Base-by-base conservation (phyloP, 2,329 filamentous ascomycete genomes). In the Cercospora nicotianae region DNA sequence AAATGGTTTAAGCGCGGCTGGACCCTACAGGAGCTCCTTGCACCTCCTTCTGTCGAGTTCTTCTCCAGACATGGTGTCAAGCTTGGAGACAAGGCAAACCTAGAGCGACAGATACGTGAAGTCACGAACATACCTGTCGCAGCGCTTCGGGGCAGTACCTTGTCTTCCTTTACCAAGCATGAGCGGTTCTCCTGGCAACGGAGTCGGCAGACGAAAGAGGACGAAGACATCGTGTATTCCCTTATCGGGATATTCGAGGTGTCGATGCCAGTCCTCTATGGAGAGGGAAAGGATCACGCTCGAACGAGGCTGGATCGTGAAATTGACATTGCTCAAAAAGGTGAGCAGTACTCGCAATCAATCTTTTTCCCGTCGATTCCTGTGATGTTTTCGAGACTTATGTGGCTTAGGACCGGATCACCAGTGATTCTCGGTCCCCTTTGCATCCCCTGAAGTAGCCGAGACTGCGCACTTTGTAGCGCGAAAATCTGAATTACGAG, bases 11-110 rank as follows among this genome's bases (percentile, higher is more conserved):
- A 36, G 4, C 33, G 33, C 4, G 33, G 33, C 33, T 36, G 33
- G 33, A 36, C 33, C 4, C 4, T 36, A 3, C 73, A 70, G 63
- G 60, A 65, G 26, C 67, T 39, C 4, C 5, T 39, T 39, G 36
- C 36, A 13, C 36, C 36, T 39, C 5, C 36, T n/a, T 39, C 36
- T 16, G 36, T 39, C 13, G 36, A 39, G 5, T 39, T n/a, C 13
- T 39, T 39, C 5, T 39, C 36, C 5, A 4, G 13, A 39, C 13
- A 39, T n/a, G 36, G 36, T 1, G 1, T 5, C 0, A 39, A n/a
- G 5, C 36, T 39, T 7, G 36, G 36, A 3, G 13, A 39, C 13
- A 39, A 39, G 13, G 4, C 13, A 2, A n/a, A 5, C 13, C 36
- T 39, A 7, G 36, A 39, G 36, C 0, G 13, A 4, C 13, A 7